Base-by-base conservation (phyloP, 2,329 filamentous ascomycete genomes). In the Hymenoscyphus infarciens region DNA sequence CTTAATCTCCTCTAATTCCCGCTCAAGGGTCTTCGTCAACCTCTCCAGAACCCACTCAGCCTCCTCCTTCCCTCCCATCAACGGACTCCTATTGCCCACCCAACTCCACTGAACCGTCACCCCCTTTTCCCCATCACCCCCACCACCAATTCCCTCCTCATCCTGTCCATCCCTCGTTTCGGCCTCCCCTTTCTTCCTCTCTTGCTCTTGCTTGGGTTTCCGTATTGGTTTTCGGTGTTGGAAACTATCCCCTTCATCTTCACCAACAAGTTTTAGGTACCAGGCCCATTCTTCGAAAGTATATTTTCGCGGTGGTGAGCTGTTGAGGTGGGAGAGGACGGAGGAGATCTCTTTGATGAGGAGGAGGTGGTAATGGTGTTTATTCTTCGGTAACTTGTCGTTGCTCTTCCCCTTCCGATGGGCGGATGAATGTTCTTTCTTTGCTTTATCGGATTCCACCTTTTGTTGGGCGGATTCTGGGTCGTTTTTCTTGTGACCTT, bases 271-370 rank as follows among this genome's bases (percentile, higher is more conserved):
- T 25, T 85, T 83, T 7, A 93, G 87, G 69, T 91, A 95, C 78
- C 91, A 90, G 0, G 89, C 89, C 93, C 92, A 96, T 73, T 96
- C 89, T 68, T 92, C 86, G 66, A 92, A 97, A 0, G 79, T 81
- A 73, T 97, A 97, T 60, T 81, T 82, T 61, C 86, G 87, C 0
- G 82, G 80, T 1, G 83, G 81, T 4, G 80, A 75, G 54, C 79
- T 75, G 19, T 83, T 82, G 38, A 90, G 77, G 71, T 95, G 85
- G 56, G 83, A 78, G 1, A 86, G 85, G 0, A 91, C 84, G 29
- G 79, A 80, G 15, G 84, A 80, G 61, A 97, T 95, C 66, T 90
- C 87, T 38, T 86, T 81, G 1, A 90, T 85, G 10, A 97, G 86
- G 4, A 92, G 78, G 39, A 87, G 80, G 56, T 84, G 83, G 38